Evolutionary conservation across 805 yeast species (phyloP), one percentile per base, ranked within the genome.

Genomic region (Nakazawaea anatomiae): DNA sequence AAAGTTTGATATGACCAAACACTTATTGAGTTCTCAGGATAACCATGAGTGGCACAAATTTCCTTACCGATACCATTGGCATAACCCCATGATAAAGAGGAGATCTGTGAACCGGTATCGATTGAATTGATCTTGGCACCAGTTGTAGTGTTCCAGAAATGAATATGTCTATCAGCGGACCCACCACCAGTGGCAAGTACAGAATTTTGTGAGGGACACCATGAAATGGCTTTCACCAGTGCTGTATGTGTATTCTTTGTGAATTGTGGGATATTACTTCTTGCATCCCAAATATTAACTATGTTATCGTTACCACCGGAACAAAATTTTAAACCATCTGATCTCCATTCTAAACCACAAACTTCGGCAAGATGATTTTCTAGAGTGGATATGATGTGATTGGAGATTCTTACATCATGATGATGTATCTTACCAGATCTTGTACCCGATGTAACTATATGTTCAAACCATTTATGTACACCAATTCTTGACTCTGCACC

Each of bases 171-270:
- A 68, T 94, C 97, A 34, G 87, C 79, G 10, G 96, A 85, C 12
- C 99, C 99, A 48, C 99, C 99, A 6, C 98, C 99, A 3, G 97
- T 86, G n/a, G 97, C 97, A 48, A 92, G 73, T 49, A 91, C 68
- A 54, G 87, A 85, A 32, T 71, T 71, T 58, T 89, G 92, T 64
- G 85, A 85, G 1, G 98, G 98, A 63, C 96, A 87, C 97, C 97
- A 92, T 7, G 92, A 83, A 46, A 94, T 66, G 1, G 98, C 97
- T 68, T 94, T 94, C 5, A 92, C 96, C 0, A 98, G 98, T 0
- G 98, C 97, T 32, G 80, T 84, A 68, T 92, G 99, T 50, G 82
- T 80, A 14, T 85, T 78, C 63, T 90, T 88, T 11, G 84, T 74
- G 64, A 84, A 88, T 55, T 82, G 77, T 2, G 98, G 96, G 29